Evolutionary conservation across 352 stramenopile genomes (phyloP).

Genomic region (Phytophthora boehmeriae): DNA sequence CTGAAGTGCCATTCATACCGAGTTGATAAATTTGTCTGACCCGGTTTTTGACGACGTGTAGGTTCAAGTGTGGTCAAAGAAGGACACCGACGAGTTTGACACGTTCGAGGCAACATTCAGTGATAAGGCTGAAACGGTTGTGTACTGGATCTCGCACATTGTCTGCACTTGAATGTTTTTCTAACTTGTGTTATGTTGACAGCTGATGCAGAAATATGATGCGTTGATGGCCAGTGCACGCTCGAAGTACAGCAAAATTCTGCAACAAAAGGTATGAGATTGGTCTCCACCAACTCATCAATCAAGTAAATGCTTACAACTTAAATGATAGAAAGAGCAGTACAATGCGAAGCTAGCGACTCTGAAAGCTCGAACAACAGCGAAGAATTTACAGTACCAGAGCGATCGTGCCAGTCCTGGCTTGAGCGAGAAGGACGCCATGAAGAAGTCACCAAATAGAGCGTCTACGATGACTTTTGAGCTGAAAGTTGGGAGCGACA

Average conservation of each 20-base stretch:
- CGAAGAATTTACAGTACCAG: slow-evolving; percentile 15
- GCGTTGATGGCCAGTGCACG: slow-evolving; percentile 11
- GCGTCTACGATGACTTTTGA: slow-evolving; percentile 7
- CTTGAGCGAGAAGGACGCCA: neutral
- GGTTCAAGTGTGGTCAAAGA: slow-evolving; percentile 19
- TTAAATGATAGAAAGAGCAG: slow-evolving; percentile 20
- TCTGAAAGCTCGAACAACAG: slow-evolving; percentile 3
- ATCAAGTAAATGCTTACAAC: slow-evolving; percentile 9
- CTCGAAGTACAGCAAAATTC: slow-evolving; percentile 31
- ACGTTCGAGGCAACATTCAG: slow-evolving; percentile 11
- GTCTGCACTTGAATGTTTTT: neutral
- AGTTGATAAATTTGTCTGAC: no score
- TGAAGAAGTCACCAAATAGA: slow-evolving; percentile 3
- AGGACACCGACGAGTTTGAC: slow-evolving; percentile 7
- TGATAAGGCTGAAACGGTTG: slow-evolving; percentile 17
- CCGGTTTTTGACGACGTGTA: neutral
- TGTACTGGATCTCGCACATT: neutral
- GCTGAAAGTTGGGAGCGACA: neutral
- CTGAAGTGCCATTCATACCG: neutral
- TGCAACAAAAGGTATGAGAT: slow-evolving; percentile 28
- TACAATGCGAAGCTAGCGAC: slow-evolving; percentile 28
- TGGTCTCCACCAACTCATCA: slow-evolving; percentile 15
- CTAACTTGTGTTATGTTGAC: neutral
- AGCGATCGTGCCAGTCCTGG: neutral
- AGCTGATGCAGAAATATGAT: slow-evolving; percentile 34